Conservation (phyloP, 495 filamentous ascomycete genomes). For the Hamigera avellanea region DNA sequence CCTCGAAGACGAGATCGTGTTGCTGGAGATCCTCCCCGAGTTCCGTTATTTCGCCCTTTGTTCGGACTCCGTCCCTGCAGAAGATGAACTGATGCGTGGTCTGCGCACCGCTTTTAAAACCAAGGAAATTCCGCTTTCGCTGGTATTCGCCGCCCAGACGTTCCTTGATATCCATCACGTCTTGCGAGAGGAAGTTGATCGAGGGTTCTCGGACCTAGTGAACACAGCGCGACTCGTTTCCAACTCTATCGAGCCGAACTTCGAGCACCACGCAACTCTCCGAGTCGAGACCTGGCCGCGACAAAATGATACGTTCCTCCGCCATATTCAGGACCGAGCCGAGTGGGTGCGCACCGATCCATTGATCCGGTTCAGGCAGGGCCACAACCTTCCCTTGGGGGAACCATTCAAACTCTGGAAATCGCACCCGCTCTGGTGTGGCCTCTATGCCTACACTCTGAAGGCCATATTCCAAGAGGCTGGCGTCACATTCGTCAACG, state of each 20-base stretch:
- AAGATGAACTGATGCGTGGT: constrained; percentile 27
- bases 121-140: too few relatives aligned
- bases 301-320: too few relatives aligned
- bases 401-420: constrained; percentile 9
- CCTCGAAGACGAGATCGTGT: constrained; percentile 16
- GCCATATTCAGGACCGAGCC: too few relatives aligned
- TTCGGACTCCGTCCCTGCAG: constrained; percentile 6
- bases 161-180: too few relatives aligned
- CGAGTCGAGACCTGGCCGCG: too few relatives aligned
- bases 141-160: too few relatives aligned
- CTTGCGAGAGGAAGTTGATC: too few relatives aligned
- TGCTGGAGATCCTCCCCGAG: constrained; percentile 20
- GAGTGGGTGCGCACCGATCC: constrained; percentile 6
- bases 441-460: constrained; percentile 19
- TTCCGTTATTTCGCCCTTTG: constrained; percentile 5
- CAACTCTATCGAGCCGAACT: too few relatives aligned
- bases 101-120: constrained; percentile 13
- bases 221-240: too few relatives aligned
- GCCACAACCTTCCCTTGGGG: neutral
- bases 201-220: too few relatives aligned
- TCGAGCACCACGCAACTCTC: too few relatives aligned
- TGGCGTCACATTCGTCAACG: constrained; percentile 16
- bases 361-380: neutral
- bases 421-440: constrained; percentile 18
- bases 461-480: constrained; percentile 11